Base-by-base conservation (phyloP, 1,284 basidiomycete species). In the Ganoderma meredithae region DNA sequence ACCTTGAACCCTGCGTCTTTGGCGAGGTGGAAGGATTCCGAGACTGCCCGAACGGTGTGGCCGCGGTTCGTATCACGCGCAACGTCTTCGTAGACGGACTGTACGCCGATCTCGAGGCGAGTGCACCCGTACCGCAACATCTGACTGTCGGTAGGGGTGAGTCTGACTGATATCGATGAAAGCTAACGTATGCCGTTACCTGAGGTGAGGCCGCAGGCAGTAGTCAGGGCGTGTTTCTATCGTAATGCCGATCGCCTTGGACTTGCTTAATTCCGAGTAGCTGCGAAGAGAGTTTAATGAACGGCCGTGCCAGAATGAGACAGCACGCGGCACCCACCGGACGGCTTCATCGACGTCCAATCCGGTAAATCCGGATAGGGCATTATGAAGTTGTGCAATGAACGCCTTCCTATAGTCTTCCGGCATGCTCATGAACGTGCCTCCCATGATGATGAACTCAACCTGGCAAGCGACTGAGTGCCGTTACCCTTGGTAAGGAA, bases 1-100 rank as follows among this genome's bases (percentile, higher is more conserved):
- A 98, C 96, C 83, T 99, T 99, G 91, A 99, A 99, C 12, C 97
- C 97, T 1, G 97, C 97, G 76, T 99, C 97, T 81, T 99, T 99
- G 43, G 97, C 94, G 74, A 99, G 90, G 78, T 99, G 98, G 83
- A 99, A 99, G 7, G 95, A 96, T 80, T 99, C 97, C 69, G 94
- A 93, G 64, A 99, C 97, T 8, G 98, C 96, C 70, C 96, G 95
- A 63, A 99, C 97, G 31, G 98, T 99, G 82, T 99, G 98, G 0
- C 95, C 95, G 65, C 98, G 93, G 79, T 99, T 99, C 17, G 97
- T 99, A 79, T 99, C 98, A 65, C 97, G 90, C 10, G 97, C 97
- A 9, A 99, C 98, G 77, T 99, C 97, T 83, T 99, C 97, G 81
- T 99, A 99, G 1, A 99, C 97, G 19, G 96, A 98, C 81, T 99